phyloP scores from a whole-genome alignment of 2,329 filamentous ascomycete genomes.

The Pseudodiploospora longispora region DNA sequence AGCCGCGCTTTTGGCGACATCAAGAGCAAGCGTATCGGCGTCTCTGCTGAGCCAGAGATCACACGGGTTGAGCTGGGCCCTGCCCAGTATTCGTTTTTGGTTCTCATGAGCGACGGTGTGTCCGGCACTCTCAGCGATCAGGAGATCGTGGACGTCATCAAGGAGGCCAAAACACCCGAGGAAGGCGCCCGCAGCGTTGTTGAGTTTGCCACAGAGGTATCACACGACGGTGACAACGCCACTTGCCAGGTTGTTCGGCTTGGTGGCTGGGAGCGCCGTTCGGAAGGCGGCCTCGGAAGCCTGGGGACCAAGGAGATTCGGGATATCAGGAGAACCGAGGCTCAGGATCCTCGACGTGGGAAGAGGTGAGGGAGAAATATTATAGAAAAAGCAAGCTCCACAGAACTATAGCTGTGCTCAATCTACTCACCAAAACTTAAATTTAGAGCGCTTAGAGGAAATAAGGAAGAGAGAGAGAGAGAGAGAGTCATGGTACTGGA shows the following conservation, averaged over 20 bases:
- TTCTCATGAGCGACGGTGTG: slow-evolving; percentile 82
- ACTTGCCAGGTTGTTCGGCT: slow-evolving; percentile 60
- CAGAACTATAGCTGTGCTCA: not conserved
- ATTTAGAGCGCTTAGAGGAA: slow-evolving; percentile 1
- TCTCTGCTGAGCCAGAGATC: slow-evolving; percentile 89
- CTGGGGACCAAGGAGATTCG: slow-evolving; percentile 87
- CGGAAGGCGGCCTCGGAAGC: slow-evolving; percentile 80
- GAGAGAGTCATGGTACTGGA: too few species aligned
- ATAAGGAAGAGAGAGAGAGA: too few species aligned
- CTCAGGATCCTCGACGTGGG: slow-evolving; percentile 69
- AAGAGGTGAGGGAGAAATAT: slow-evolving; percentile 31
- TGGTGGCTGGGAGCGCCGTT: slow-evolving; percentile 62
- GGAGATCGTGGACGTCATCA: slow-evolving; percentile 92
- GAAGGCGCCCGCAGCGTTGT: slow-evolving; percentile 74
- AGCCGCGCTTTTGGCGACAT: slow-evolving; percentile 93
- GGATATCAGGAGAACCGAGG: slow-evolving; percentile 73
- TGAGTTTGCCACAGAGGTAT: slow-evolving; percentile 81
- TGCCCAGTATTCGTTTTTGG: slow-evolving; percentile 82
- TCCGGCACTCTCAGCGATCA: slow-evolving; percentile 81
- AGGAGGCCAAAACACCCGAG: slow-evolving; percentile 87
- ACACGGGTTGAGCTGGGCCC: slow-evolving; percentile 69
- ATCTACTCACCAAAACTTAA: slow-evolving; percentile 2
- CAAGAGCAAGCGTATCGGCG: slow-evolving; percentile 81
- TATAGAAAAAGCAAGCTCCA: too few species aligned
- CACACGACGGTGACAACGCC: slow-evolving; percentile 56